A percentile compares a stretch with the other conserved stretches of the same genome.
Evolutionary conservation across 768 basidiomycete genomes (phyloP).

Genomic region (Hericium rajendrae): DNA sequence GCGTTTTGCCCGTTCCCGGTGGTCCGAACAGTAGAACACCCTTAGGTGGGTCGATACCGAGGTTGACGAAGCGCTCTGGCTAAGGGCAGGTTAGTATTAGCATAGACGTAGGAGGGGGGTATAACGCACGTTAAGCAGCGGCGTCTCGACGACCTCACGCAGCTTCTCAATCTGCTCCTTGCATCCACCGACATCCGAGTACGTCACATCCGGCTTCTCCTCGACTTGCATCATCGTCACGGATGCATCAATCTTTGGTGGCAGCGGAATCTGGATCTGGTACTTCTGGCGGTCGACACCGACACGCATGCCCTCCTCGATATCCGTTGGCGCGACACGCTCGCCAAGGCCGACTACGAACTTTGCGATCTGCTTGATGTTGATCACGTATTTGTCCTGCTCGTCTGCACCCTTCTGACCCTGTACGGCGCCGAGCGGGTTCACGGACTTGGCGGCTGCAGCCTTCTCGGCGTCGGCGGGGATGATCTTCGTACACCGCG

Average conservation of each 20-base stretch:
- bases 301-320: constrained; percentile 99
- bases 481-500: constrained; percentile 98
- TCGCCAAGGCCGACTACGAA: constrained; percentile 97
- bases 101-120: not conserved
- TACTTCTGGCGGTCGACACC: constrained; percentile 96
- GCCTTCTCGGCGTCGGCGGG: constrained; percentile 68
- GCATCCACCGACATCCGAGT: constrained; percentile 96
- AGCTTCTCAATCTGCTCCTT: constrained; percentile 99
- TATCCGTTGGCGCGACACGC: constrained; percentile 93
- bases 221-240: constrained; percentile 99
- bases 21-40: constrained; percentile 94
- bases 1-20: constrained; percentile 96
- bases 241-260: constrained; percentile 97
- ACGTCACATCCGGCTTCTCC: constrained; percentile 96
- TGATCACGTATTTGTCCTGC: constrained; percentile 98
- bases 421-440: constrained; percentile 66
- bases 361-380: constrained; percentile 99
- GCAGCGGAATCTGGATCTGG: constrained; percentile 96
- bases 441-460: constrained; percentile 69
- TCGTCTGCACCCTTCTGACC: constrained; percentile 97
- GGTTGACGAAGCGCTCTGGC: constrained; percentile 98
- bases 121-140: constrained; percentile 73
- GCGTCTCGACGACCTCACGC: constrained; percentile 95
- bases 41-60: constrained; percentile 98
- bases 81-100: constrained; percentile 23